Base-by-base conservation (phyloP, 164 flowering plant genomes). In the Liquidambar formosana region DNA sequence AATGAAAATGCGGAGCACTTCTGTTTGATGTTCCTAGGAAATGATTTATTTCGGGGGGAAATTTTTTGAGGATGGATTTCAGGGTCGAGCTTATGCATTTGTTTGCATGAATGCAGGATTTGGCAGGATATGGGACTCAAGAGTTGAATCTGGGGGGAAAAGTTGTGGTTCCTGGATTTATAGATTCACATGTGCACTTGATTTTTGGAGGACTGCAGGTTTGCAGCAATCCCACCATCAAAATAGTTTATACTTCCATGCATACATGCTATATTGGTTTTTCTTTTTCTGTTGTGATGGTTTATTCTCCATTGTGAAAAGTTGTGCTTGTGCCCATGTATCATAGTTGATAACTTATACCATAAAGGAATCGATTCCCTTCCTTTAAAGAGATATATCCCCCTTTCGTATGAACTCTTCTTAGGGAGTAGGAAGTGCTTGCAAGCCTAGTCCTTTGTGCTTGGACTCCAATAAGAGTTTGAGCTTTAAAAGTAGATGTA, bases 131-230 rank as follows among this genome's bases (percentile, higher is more conserved):
- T 69, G 80, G 77, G 46, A 88, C 92, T 8, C 58, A 71, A 65
- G 83, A 53, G 75, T 56, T 93, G 81, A 68, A 91, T 81, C 81
- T 90, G 64, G 75, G 79, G 15, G 94, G 97, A 61, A 93, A 91
- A 74, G 67, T 91, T 74, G 94, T 93, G 65, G 88, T 91, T 77
- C 97, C 99, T 62, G 99, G 99, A 47, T 89, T 95, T 77, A 85
- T 95, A 59, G 99, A 95, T 81, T 92, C 99, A 23, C 99, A 93
- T 69, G 86, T 86, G 58, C 99, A 95, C 81, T 74, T 95, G 9
- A 74, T 95, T 69, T 75, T 1, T 63, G 97, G 96, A 69, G 99
- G 99, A 75, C 75, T 92, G 64, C 94, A 89, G 99, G 99, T 80
- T 54, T 58, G 16, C 18, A 28, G 28, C 43, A 48, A 41, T 43